Evolutionary conservation across 202 grass and related monocot species (phyloP).

Genomic region (Hordeum pubiflorum): DNA sequence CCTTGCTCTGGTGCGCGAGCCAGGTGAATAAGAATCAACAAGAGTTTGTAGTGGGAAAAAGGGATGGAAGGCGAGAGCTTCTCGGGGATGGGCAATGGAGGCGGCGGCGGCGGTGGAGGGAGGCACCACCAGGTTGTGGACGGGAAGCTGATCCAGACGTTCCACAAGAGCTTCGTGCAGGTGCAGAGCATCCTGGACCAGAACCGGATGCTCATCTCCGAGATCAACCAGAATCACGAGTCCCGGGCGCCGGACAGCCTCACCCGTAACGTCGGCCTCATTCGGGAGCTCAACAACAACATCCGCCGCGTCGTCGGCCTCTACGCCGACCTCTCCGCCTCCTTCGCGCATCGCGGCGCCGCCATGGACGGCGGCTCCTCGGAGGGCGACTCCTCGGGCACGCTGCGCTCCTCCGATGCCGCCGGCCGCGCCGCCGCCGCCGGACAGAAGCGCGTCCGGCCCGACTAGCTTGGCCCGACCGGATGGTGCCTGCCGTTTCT

Average conservation of each 20-base stretch:
- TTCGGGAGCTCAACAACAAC: slow-evolving; percentile 87
- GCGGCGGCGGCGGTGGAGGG: neutral
- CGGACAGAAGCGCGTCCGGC: slow-evolving; percentile 46
- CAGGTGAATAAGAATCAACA: neutral
- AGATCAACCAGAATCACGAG: slow-evolving; percentile 89
- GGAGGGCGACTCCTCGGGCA: slow-evolving; percentile 54
- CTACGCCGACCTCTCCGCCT: slow-evolving; percentile 59
- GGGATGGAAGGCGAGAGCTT: slow-evolving; percentile 58
- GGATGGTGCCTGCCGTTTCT: neutral
- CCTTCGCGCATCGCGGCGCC: slow-evolving; percentile 44
- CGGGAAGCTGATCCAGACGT: slow-evolving; percentile 55
- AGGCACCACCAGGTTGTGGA: slow-evolving; percentile 23
- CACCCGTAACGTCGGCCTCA: slow-evolving; percentile 66
- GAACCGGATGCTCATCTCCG: slow-evolving; percentile 68
- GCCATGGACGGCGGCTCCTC: slow-evolving; percentile 36
- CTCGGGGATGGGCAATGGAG: slow-evolving; percentile 57
- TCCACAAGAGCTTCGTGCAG: slow-evolving; percentile 86
- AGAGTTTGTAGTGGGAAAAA: neutral
- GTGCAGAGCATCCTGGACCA: slow-evolving; percentile 70
- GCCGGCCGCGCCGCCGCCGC: neutral
- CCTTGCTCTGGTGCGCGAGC: neutral
- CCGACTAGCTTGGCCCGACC: neutral
- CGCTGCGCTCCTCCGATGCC: slow-evolving; percentile 29
- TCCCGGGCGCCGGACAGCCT: slow-evolving; percentile 49
- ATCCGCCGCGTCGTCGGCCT: slow-evolving; percentile 66